Conservation (phyloP, 2,329 filamentous ascomycete genomes). For the Arthrinium phaeospermum region DNA sequence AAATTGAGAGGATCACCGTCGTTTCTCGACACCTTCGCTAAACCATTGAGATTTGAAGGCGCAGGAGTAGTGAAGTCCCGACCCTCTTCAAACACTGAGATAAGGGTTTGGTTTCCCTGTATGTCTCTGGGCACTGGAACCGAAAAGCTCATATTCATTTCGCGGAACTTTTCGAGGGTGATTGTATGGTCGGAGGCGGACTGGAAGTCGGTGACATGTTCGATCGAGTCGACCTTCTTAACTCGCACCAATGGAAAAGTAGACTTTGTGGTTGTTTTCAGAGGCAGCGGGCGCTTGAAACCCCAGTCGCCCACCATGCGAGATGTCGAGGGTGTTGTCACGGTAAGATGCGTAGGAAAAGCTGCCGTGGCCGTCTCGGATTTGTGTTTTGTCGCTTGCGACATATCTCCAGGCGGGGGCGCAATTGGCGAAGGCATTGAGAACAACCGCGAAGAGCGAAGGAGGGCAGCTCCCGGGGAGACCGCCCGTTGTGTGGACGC, state of each 20-base stretch:
- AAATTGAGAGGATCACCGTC: conserved; percentile 47
- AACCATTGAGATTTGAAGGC: neutral
- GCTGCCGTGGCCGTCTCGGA: conserved; percentile 76
- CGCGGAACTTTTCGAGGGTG: conserved; percentile 84
- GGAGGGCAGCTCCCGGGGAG: conserved; percentile 70
- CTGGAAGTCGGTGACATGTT: conserved; percentile 88
- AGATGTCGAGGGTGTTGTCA: conserved; percentile 77
- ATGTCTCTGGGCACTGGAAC: conserved; percentile 45
- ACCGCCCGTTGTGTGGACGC: conserved; percentile 39
- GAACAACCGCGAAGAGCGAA: conserved; percentile 89
- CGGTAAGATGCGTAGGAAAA: conserved; percentile 82
- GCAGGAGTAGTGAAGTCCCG: conserved; percentile 57
- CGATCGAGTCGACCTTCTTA: conserved; percentile 79
- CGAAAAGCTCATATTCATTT: conserved; percentile 76
- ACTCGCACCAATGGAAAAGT: conserved; percentile 79
- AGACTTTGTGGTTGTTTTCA: conserved; percentile 73
- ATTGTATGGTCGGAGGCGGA: conserved; percentile 82
- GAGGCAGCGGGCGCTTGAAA: conserved; percentile 82
- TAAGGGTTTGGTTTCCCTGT: conserved; percentile 38
- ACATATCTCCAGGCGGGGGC: conserved; percentile 58
- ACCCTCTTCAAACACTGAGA: conserved; percentile 65
- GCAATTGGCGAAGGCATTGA: conserved; percentile 80
- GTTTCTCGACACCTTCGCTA: conserved; percentile 30
- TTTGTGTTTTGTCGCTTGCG: conserved; percentile 51
- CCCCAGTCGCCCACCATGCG: conserved; percentile 87